Percentiles rank a stretch among this genome's conserved stretches.
phyloP scores from a whole-genome alignment of 2,329 filamentous ascomycete species.

The Phyllosticta capitalensis region DNA sequence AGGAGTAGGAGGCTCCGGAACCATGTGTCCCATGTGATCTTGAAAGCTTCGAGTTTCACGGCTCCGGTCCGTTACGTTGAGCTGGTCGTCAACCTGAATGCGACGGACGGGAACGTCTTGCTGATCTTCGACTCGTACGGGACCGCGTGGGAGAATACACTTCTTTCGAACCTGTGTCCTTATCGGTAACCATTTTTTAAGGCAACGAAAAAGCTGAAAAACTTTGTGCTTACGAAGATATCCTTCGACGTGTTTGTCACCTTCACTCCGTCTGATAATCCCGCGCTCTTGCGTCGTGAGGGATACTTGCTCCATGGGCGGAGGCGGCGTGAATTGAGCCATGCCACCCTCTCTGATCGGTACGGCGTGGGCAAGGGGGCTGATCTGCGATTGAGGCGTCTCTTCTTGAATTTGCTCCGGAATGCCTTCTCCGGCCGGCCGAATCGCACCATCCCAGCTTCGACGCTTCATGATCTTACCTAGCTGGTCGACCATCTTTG shows the following conservation, averaged over 20 bases:
- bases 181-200: neutral
- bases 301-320: neutral
- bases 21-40: conserved; percentile 2
- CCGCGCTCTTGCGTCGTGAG: neutral
- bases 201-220: neutral
- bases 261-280: neutral
- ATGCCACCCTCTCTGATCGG: neutral
- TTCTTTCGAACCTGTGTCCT: neutral
- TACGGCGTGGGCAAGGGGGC: neutral
- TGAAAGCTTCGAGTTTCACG: conserved; percentile 4
- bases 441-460: conserved; percentile 22
- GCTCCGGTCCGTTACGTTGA: neutral
- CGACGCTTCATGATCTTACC: conserved; percentile 78
- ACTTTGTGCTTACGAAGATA: neutral
- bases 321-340: neutral
- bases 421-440: neutral
- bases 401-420: neutral
- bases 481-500: conserved; percentile 74
- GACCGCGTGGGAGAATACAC: conserved; percentile 3
- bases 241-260: neutral
- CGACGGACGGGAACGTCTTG: neutral
- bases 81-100: neutral
- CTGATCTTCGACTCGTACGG: conserved; percentile 4
- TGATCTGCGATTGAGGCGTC: neutral
- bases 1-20: neutral